Conservation (phyloP, 805 yeast genomes). For the Teunomyces gatunensis region DNA sequence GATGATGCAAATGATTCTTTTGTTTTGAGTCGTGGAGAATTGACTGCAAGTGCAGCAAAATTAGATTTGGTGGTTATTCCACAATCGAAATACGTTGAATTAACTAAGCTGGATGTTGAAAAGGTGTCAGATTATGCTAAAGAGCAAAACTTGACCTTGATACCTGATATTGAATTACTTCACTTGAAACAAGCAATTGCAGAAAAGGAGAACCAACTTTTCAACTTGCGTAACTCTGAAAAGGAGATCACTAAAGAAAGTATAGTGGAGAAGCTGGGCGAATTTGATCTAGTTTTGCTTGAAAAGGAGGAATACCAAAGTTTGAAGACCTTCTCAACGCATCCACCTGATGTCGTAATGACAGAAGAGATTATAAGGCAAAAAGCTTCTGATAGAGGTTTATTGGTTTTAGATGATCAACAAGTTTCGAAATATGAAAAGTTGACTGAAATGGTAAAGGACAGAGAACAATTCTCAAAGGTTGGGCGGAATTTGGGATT, state of each 20-base stretch:
- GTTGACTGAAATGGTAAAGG: conserved; percentile 13
- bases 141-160: conserved; percentile 15
- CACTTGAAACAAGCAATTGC: conserved; percentile 22
- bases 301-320: conserved; percentile 27
- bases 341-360: not conserved
- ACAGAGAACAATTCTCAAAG: conserved; percentile 11
- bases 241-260: conserved; percentile 20
- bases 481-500: conserved; percentile 33
- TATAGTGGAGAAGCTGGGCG: conserved; percentile 23
- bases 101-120: conserved; percentile 14
- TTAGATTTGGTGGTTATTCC: conserved; percentile 24
- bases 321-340: conserved; percentile 17
- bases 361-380: conserved; percentile 16
- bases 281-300: conserved; percentile 31
- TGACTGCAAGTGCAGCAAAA: conserved; percentile 22
- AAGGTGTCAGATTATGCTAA: conserved; percentile 21
- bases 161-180: conserved; percentile 22
- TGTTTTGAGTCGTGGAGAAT: conserved; percentile 24
- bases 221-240: conserved; percentile 13
- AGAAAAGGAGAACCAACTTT: conserved; percentile 31
- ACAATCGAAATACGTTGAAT: conserved; percentile 16
- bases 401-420: conserved; percentile 33
- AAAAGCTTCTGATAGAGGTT: conserved; percentile 42
- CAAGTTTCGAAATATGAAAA: conserved; percentile 22
- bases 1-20: conserved; percentile 32